Conservation (phyloP, 2,329 filamentous ascomycete species). For the Aspergillus vadensis region DNA sequence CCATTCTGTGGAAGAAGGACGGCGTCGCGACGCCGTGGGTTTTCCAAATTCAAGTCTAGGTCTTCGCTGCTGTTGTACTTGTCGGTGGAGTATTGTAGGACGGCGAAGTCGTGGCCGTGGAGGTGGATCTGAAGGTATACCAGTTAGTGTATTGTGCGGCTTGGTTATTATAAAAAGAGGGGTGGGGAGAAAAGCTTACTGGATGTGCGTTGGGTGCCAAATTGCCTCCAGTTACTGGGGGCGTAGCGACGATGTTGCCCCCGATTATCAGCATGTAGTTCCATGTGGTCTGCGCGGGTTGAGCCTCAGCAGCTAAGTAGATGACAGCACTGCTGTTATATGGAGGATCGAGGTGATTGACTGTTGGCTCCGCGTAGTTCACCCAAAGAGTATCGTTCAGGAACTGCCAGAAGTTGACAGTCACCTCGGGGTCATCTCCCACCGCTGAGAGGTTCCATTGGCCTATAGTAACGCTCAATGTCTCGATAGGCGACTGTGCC, state of each 20-base stretch:
- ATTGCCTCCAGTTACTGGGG: background rate
- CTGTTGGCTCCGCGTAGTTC: constrained; percentile 6
- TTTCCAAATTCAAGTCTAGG: background rate
- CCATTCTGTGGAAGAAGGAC: constrained; percentile 13
- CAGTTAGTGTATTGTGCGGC: background rate
- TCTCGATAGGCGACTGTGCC: background rate
- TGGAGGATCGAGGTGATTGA: constrained; percentile 5
- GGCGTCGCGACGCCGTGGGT: constrained; percentile 10
- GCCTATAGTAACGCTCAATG: background rate
- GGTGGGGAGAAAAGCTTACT: background rate
- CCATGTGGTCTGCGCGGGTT: background rate
- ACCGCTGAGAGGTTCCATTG: background rate
- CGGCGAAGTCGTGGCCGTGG: constrained; percentile 14
- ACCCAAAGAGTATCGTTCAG: constrained; percentile 3
- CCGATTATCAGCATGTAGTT: constrained; percentile 14
- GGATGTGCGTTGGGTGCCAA: constrained; percentile 7
- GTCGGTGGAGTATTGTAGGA: constrained; percentile 7
- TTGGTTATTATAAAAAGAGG: background rate
- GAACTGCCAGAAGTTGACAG: constrained; percentile 6
- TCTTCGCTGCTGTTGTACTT: background rate
- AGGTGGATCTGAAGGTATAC: constrained; percentile 4
- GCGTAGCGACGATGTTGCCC: background rate
- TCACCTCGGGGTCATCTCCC: background rate
- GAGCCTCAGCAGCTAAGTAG: background rate
- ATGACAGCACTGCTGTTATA: background rate